These are phyloP conservation scores for Diplodia corticola DNA, from an alignment of 2,329 filamentous ascomycete genomes.

Conservation along the genomic window DNA sequence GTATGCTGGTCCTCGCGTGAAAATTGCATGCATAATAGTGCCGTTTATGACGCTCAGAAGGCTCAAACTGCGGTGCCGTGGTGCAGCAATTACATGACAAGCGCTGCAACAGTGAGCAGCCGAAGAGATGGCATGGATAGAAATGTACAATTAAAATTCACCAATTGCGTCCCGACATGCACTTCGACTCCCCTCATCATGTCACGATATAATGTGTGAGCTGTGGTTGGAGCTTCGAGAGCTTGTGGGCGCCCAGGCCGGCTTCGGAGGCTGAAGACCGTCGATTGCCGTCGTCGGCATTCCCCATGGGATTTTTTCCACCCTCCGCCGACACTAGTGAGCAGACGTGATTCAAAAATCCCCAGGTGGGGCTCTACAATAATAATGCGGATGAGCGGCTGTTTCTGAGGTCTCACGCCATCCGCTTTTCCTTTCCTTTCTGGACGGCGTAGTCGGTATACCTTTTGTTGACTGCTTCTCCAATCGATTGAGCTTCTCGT, in stretches of 20 bases:
- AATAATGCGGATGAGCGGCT: background rate
- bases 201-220: too few relatives aligned
- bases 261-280: conserved; percentile 6
- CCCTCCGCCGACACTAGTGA: too few relatives aligned
- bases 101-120: too few relatives aligned
- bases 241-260: background rate
- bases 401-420: background rate
- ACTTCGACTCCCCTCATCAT: too few relatives aligned
- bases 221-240: background rate
- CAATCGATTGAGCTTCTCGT: conserved; percentile 5
- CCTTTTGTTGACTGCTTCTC: background rate
- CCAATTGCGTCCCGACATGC: too few relatives aligned
- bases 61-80: too few relatives aligned
- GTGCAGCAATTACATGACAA: too few relatives aligned
- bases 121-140: too few relatives aligned
- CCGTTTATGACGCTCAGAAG: too few relatives aligned
- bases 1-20: too few relatives aligned
- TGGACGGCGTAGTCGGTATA: background rate
- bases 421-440: background rate
- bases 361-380: background rate
- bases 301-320: background rate
- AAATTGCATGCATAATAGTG: too few relatives aligned
- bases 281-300: background rate
- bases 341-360: background rate
- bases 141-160: too few relatives aligned